Base-by-base conservation (phyloP, 257 asterid species). In the Solanum virginianum region DNA sequence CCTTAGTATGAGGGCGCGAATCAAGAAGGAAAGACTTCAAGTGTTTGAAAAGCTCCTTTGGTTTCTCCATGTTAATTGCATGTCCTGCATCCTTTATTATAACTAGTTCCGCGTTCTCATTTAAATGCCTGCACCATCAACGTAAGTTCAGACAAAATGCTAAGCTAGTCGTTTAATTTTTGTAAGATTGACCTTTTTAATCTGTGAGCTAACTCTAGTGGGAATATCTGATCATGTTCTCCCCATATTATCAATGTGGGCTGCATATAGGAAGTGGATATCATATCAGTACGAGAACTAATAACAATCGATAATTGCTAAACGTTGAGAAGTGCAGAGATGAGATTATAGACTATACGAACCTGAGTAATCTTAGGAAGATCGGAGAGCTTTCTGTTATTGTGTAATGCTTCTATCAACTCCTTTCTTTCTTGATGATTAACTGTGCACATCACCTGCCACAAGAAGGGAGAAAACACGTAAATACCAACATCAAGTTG, bases 321-420 rank as follows among this genome's bases (percentile, higher is more conserved):
- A 53, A 79, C 26, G 0, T 26, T 49, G 53, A 51, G 45, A 0
- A n/a, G 26, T 36, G 41, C 47, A 53, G 82, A 53, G 53, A 69
- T 36, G 1, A 41, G 83, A 66, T 24, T 14, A 3, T 9, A 14
- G 4, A 4, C 47, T 18, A 74, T 68, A 86, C 81, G 55, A 11
- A 94, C 97, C 93, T 94, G 99, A 81, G 89, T 87, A 39, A 95
- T 93, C 88, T 94, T 93, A 43, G 97, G 97, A 85, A 95, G 93
- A 81, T 93, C 84, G 3, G 94, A 87, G 69, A 93, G 88, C 88
- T 92, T 95, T 85, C 95, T 91, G 71, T 83, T 94, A 85, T 91
- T 91, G 87, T 91, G 88, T 87, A 95, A 88, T 36, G 95, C 93
- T 41, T 90, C 84, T 49, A 95, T 88, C 90, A 94, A 89, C 93